These are phyloP conservation scores for Pichia phayaonensis DNA, from an alignment of 805 yeast genomes.

Conservation along the genomic window DNA sequence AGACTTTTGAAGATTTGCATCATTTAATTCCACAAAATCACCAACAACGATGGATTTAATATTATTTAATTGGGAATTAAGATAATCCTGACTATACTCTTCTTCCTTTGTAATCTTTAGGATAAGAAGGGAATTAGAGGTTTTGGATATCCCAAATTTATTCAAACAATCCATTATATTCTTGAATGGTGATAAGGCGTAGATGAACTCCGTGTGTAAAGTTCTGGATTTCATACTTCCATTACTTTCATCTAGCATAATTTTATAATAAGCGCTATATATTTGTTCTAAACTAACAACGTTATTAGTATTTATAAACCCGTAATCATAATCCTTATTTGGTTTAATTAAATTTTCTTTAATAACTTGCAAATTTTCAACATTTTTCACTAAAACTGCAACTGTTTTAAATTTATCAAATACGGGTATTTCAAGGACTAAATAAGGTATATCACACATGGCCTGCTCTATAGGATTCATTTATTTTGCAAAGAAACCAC, in stretches of 20 bases:
- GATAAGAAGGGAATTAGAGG: constrained; percentile 38
- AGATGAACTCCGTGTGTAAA: constrained; percentile 64
- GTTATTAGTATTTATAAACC: constrained; percentile 55
- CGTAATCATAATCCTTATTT: constrained; percentile 45
- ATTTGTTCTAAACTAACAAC: constrained; percentile 58
- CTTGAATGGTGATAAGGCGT: constrained; percentile 60
- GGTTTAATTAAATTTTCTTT: constrained; percentile 38
- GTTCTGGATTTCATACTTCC: constrained; percentile 53
- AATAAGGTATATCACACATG: constrained; percentile 3
- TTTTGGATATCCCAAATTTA: constrained; percentile 59
- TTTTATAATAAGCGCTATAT: constrained; percentile 50
- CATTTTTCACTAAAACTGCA: constrained; percentile 35
- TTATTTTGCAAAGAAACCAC: neutral
- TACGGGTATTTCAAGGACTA: constrained; percentile 13
- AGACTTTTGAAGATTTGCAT: constrained; percentile 24
- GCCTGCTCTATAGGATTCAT: no score
- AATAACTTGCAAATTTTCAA: constrained; percentile 38
- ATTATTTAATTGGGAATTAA: constrained; percentile 11
- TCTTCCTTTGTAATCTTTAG: constrained; percentile 36
- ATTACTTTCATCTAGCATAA: constrained; percentile 43
- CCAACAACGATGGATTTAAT: constrained; percentile 28
- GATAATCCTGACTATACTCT: constrained; percentile 9
- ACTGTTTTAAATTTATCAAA: constrained; percentile 16
- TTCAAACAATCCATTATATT: constrained; percentile 66
- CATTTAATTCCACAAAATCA: constrained; percentile 26